Base-by-base conservation (phyloP, 306 rosid genomes). In the Adenanthera pavonina region DNA sequence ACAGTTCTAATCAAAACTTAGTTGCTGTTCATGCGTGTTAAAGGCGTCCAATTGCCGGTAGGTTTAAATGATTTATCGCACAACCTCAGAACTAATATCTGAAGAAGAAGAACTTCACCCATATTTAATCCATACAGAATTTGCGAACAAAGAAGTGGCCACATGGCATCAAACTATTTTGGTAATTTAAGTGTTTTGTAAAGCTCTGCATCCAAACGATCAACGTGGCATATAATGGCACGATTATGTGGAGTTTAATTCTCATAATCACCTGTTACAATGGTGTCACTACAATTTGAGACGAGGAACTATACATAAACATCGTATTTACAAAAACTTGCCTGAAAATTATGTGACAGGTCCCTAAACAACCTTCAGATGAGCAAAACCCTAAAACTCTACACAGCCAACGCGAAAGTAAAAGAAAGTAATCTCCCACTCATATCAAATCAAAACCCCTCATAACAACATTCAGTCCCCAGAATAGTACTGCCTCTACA, bases 231-330 rank as follows among this genome's bases (percentile, higher is more conserved):
- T 72, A 79, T 53, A 47, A 84, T 62, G 77, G 51, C 78, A 80
- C 68, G 79, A 80, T 35, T 52, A 83, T 71, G 87, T 79, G 78
- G 48, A 81, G 91, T 82, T 87, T 88, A 87, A 89, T 85, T 80
- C 91, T 80, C 97, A 90, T 84, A 91, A 62, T 59, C 79, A 66
- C 82, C 80, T 59, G 80, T 82, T 59, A 56, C 69, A 78, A 80
- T 79, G 62, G 72, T 86, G 76, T 82, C 48, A 66, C 41, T 4
- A 88, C 89, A 84, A 83, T 79, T 73, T 71, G 86, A 68, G 94
- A 89, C 75, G 89, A 86, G 92, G 86, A 92, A 86, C 91, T 75
- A 79, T 79, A 82, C 88, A 90, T 72, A 41, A 84, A 78, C 87
- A 82, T 52, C 84, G 84, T 88, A 84, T 92, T 72, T 90, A 92